Conservation (phyloP, 257 asterid species). For the Dorcoceras hygrometricum region DNA sequence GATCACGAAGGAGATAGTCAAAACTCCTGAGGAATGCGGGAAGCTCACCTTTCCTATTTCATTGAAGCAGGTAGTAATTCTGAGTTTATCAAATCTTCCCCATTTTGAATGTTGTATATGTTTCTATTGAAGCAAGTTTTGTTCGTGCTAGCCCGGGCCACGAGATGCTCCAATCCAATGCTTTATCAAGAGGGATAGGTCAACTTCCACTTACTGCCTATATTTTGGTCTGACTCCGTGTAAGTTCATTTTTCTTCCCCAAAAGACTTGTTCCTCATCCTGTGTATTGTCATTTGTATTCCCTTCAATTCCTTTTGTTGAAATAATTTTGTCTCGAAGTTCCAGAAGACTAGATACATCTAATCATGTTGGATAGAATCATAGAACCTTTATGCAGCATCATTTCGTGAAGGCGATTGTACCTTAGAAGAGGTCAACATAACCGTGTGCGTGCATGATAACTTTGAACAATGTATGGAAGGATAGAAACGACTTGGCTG, state of each 20-base stretch:
- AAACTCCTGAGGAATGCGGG: slow-evolving; percentile 92
- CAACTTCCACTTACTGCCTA: slow-evolving; percentile 62
- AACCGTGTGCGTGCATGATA: not conserved
- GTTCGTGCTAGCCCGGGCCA: slow-evolving; percentile 69
- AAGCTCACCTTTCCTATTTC: slow-evolving; percentile 91
- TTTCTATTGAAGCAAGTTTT: not conserved
- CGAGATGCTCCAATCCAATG: slow-evolving; percentile 91
- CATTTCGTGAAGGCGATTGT: not conserved
- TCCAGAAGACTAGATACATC: not conserved
- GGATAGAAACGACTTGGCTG: not conserved
- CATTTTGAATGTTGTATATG: not conserved
- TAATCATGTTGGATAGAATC: not conserved
- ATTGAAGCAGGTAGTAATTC: slow-evolving; percentile 68
- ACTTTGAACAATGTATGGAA: not conserved
- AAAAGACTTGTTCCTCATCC: not conserved
- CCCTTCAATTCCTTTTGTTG: not conserved
- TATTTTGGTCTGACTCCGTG: slow-evolving; percentile 86
- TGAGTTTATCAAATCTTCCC: slow-evolving; percentile 3
- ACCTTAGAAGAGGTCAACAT: not conserved
- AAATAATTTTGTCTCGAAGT: not conserved
- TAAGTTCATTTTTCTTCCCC: slow-evolving; percentile 37
- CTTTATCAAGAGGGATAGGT: slow-evolving; percentile 82
- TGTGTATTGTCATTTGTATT: not conserved
- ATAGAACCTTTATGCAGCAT: not conserved
- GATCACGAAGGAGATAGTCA: slow-evolving; percentile 87